phyloP scores from a whole-genome alignment of 805 yeast genomes.

The Peterozyma toletana region DNA sequence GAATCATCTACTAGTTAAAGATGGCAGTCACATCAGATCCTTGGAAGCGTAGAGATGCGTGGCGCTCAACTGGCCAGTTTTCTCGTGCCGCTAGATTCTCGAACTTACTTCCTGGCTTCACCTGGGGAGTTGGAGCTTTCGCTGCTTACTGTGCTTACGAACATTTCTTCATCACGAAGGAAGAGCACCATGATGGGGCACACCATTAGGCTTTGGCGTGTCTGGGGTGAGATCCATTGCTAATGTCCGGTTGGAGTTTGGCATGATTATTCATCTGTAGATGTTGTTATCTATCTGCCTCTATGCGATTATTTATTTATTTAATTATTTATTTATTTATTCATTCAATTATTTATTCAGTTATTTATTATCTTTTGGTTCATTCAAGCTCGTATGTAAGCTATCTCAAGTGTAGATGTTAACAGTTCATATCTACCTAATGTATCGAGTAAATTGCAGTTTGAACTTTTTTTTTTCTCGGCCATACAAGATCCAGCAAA shows the following conservation, averaged over 20 bases:
- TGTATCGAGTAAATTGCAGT: no score
- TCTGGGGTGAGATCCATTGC: no score
- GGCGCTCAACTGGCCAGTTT: slow-evolving; percentile 85
- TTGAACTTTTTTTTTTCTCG: no score
- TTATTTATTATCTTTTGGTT: slow-evolving; percentile 1
- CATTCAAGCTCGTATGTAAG: no score
- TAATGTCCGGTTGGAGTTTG: no score
- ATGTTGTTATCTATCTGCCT: background rate
- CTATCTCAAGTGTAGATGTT: no score
- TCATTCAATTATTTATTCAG: slow-evolving; percentile 1
- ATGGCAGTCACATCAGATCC: slow-evolving; percentile 29
- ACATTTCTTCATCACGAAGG: slow-evolving; percentile 33
- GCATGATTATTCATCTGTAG: background rate
- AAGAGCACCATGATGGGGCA: slow-evolving; percentile 19
- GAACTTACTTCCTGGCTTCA: slow-evolving; percentile 75
- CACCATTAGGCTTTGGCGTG: background rate
- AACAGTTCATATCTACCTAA: no score
- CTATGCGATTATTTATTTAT: slow-evolving; percentile 7
- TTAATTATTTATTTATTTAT: slow-evolving; percentile 12
- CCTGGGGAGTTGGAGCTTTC: slow-evolving; percentile 73
- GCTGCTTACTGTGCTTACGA: slow-evolving; percentile 58
- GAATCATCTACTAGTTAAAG: background rate
- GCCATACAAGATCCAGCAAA: no score
- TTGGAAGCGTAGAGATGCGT: slow-evolving; percentile 70
- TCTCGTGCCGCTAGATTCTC: slow-evolving; percentile 61